These are phyloP conservation scores for Musa balbisiana DNA, from an alignment of 202 grass and related monocot species.

Conservation along the genomic window DNA sequence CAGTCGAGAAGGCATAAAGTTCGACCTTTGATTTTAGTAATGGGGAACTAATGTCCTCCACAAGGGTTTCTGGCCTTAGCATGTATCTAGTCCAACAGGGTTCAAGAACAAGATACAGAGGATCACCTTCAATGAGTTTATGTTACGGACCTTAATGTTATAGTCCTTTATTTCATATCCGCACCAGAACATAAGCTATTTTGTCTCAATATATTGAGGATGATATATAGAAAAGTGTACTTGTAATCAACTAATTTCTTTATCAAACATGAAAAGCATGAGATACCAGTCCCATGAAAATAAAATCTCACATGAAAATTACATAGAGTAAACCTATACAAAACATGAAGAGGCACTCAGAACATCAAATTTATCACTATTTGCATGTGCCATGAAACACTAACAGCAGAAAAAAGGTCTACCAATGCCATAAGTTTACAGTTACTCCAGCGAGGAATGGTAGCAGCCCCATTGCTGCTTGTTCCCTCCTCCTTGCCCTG, in stretches of 20 bases:
- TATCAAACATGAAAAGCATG: not conserved
- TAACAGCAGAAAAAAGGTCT: conserved; percentile 23
- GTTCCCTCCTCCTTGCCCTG: conserved; percentile 10
- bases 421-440: conserved; percentile 71
- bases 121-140: not conserved
- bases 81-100: not conserved
- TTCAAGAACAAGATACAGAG: not conserved
- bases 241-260: too few relatives aligned
- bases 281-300: not conserved
- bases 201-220: not conserved
- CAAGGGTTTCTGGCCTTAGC: not conserved
- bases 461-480: not conserved
- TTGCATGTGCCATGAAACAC: not conserved
- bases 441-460: conserved; percentile 38
- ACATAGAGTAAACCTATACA: not conserved
- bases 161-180: not conserved
- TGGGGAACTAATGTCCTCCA: not conserved
- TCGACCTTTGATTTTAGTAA: not conserved
- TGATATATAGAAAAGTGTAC: not conserved
- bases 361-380: not conserved
- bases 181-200: not conserved
- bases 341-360: not conserved
- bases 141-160: not conserved
- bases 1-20: not conserved
- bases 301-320: not conserved